These are phyloP conservation scores for Martiniozyma abietophila DNA, from an alignment of 805 yeast species.

Conservation along the genomic window DNA sequence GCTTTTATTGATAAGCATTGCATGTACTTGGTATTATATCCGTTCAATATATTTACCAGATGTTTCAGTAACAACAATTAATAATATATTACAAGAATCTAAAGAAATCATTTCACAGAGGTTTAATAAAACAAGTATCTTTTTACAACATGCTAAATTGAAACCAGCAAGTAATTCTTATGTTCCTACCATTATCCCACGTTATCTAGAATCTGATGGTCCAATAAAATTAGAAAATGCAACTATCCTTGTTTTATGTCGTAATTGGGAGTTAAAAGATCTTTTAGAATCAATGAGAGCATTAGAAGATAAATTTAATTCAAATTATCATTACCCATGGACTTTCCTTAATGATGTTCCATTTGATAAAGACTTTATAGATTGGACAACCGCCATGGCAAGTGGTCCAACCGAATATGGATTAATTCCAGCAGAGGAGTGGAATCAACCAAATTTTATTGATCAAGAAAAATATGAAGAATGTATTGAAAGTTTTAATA, in stretches of 20 bases:
- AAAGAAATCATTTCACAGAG: conserved; percentile 4
- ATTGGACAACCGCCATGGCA: conserved; percentile 51
- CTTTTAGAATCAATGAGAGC: conserved; percentile 72
- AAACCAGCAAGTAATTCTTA: conserved; percentile 34
- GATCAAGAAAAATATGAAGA: conserved; percentile 46
- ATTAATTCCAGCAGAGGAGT: conserved; percentile 53
- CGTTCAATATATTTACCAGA: too few species aligned
- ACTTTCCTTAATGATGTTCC: conserved; percentile 70
- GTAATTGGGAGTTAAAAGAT: conserved; percentile 70
- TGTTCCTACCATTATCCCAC: conserved; percentile 21
- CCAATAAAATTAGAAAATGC: conserved; percentile 60
- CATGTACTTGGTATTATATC: too few species aligned
- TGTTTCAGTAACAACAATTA: too few species aligned
- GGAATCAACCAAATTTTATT: conserved; percentile 72
- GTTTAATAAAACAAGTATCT: conserved; percentile 9
- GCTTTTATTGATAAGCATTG: too few species aligned
- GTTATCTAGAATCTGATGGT: conserved; percentile 5
- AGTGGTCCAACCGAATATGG: conserved; percentile 64
- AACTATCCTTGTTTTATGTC: conserved; percentile 75
- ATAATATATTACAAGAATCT: conserved; percentile 11
- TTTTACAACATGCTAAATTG: conserved; percentile 16
- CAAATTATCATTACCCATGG: conserved; percentile 63
- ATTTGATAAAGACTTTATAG: conserved; percentile 53
- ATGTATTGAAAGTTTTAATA: conserved; percentile 34
- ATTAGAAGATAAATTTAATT: conserved; percentile 66